Evolutionary conservation across 2,329 filamentous ascomycete genomes (phyloP).

Genomic region (Colletotrichum gloeosporioides): DNA sequence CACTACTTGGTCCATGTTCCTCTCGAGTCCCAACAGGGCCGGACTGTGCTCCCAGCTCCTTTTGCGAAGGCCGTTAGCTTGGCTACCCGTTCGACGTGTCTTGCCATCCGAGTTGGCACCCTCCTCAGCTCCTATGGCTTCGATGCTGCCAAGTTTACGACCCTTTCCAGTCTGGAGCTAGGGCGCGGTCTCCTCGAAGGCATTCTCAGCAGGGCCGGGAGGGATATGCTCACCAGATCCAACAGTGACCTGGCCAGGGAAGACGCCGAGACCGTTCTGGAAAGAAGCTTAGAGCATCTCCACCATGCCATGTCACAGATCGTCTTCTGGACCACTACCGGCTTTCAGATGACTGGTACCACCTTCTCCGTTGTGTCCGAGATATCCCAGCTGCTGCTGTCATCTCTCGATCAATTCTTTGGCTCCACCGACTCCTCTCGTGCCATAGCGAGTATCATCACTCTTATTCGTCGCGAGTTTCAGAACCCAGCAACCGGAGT

Average conservation of each 20-base stretch:
- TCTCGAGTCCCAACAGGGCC: conserved; percentile 27
- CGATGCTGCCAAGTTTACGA: conserved; percentile 59
- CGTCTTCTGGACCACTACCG: conserved; percentile 66
- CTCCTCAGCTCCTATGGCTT: conserved; percentile 58
- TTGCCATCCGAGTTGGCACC: conserved; percentile 60
- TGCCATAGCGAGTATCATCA: conserved; percentile 71
- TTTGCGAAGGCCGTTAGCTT: conserved; percentile 66
- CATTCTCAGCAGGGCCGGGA: conserved; percentile 57
- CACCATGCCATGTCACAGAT: conserved; percentile 63
- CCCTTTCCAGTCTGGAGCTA: conserved; percentile 62
- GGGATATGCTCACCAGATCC: conserved; percentile 49
- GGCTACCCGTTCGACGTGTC: conserved; percentile 63
- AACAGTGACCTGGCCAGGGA: conserved; percentile 51
- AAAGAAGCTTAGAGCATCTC: conserved; percentile 60
- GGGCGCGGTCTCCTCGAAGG: conserved; percentile 60
- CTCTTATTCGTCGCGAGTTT: conserved; percentile 68
- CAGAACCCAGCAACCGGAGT: conserved; percentile 65
- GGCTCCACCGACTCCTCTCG: conserved; percentile 73
- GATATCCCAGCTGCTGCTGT: conserved; percentile 62
- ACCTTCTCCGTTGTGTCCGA: conserved; percentile 60
- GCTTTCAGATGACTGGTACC: conserved; percentile 63
- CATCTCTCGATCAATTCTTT: conserved; percentile 67
- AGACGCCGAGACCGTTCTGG: conserved; percentile 62
- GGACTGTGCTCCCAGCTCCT: conserved; percentile 61
- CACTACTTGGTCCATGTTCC: conserved; percentile 14